Evolutionary conservation across 768 basidiomycete genomes (phyloP), one percentile per base, ranked within the genome.

Genomic region (Mrakia gelida): DNA sequence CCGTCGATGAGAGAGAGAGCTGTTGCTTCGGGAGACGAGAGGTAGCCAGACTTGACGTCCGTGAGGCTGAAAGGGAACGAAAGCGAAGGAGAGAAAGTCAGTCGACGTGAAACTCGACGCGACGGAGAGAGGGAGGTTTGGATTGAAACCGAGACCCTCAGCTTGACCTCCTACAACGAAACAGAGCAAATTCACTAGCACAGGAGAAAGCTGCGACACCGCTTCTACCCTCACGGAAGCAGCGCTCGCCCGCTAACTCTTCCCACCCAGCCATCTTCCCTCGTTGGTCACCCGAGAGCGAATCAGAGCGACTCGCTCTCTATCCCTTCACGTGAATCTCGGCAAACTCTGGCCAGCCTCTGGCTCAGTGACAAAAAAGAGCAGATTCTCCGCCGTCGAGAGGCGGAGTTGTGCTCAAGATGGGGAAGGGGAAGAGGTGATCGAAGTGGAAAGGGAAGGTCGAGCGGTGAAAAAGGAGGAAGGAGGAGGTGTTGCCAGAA

Each of bases 31-130:
- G 41, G 26, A 41, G 75, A 45, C 1, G 34, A 5, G 67, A 70
- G 70, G 30, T 71, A 76, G 87, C 83, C n/a, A 86, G 83, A 67
- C 79, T 77, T 88, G 85, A 59, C 89, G 85, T 73, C 89, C 88
- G 62, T 91, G 86, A 84, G 95, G 93, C 84, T 96, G 95, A 76
- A 68, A 38, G 65, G 23, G 65, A 65, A 45, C 11, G 54, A 56
- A 56, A 10, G 16, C n/a, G 16, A 8, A 56, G 18, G 23, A 23
- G 18, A 8, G 16, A 26, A n/a, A n/a, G 54, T 56, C 54, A 56
- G 54, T 21, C 3, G 8, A 56, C 54, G 54, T 7, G 26, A 21
- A 38, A 45, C 45, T 45, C 45, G 45, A 45, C 45, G 45, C 45
- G 45, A 13, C 45, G 45, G 45, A 13, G 45, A 45, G 52, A 23